phyloP scores from a whole-genome alignment of 768 basidiomycete species.

The Pisolithus sp. region DNA sequence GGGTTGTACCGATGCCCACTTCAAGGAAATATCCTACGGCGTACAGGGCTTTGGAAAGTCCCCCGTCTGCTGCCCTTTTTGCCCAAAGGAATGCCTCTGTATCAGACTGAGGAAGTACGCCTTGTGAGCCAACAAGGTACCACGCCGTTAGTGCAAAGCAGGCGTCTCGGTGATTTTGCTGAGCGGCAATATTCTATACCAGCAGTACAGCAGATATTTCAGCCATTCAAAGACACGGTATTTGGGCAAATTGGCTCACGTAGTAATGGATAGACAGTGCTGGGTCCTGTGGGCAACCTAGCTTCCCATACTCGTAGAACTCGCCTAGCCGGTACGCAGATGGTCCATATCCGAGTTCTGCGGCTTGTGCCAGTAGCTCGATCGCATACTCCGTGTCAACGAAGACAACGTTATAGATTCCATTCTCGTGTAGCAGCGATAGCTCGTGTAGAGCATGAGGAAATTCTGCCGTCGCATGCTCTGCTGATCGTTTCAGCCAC shows the following conservation, averaged over 20 bases:
- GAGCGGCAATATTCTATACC: constrained; percentile 89
- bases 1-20: constrained; percentile 80
- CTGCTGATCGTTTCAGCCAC: constrained; percentile 96
- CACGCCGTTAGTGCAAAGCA: constrained; percentile 98
- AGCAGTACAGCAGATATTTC: constrained; percentile 7
- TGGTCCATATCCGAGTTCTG: constrained; percentile 93
- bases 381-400: constrained; percentile 94
- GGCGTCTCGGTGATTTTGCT: constrained; percentile 93
- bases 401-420: constrained; percentile 96
- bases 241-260: constrained; percentile 40
- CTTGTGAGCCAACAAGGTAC: constrained; percentile 98
- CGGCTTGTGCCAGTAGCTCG: constrained; percentile 90
- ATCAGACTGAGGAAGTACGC: constrained; percentile 95
- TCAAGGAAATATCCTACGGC: constrained; percentile 97
- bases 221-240: constrained; percentile 1
- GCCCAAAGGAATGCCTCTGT: constrained; percentile 99
- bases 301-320: constrained; percentile 98
- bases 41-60: constrained; percentile 93
- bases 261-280: constrained; percentile 99
- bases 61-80: constrained; percentile 87
- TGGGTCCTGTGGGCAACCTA: constrained; percentile 96
- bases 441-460: constrained; percentile 95
- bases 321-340: constrained; percentile 94
- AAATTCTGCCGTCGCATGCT: constrained; percentile 90
- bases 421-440: constrained; percentile 90